Evolutionary conservation across 106 monocot species (phyloP).

Genomic region (Dioscorea dumetorum): DNA sequence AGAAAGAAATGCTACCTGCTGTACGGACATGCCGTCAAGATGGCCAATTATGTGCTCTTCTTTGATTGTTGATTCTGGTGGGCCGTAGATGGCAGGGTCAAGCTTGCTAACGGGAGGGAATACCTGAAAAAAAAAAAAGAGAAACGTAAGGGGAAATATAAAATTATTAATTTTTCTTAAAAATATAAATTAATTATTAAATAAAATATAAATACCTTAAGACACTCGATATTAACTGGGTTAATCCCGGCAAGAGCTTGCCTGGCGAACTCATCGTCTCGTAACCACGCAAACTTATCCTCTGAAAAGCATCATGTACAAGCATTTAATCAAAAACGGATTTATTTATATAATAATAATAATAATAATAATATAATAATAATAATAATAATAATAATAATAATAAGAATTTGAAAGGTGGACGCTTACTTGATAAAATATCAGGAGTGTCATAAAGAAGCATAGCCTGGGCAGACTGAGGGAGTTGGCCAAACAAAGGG

Average conservation of each 20-base stretch:
- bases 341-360: background rate
- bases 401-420: background rate
- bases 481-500: conserved; percentile 53
- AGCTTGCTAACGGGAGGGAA: conserved; percentile 90
- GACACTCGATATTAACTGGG: conserved; percentile 77
- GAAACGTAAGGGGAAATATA: too few relatives aligned
- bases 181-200: too few relatives aligned
- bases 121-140: conserved; percentile 27
- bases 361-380: background rate
- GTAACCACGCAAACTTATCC: conserved; percentile 96
- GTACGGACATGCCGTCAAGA: conserved; percentile 74
- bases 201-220: conserved; percentile 33
- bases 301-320: conserved; percentile 28
- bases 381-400: background rate
- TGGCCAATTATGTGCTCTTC: conserved; percentile 77
- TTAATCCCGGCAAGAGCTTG: conserved; percentile 86
- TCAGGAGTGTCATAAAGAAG: conserved; percentile 71
- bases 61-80: conserved; percentile 72
- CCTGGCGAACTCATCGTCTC: conserved; percentile 89
- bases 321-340: too few relatives aligned
- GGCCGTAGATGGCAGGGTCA: conserved; percentile 71
- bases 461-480: conserved; percentile 43
- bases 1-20: conserved; percentile 38
- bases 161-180: too few relatives aligned
- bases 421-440: conserved; percentile 66